Evolutionary conservation across 108 stramenopile genomes (phyloP).

Genomic region (Skeletonema tropicum): DNA sequence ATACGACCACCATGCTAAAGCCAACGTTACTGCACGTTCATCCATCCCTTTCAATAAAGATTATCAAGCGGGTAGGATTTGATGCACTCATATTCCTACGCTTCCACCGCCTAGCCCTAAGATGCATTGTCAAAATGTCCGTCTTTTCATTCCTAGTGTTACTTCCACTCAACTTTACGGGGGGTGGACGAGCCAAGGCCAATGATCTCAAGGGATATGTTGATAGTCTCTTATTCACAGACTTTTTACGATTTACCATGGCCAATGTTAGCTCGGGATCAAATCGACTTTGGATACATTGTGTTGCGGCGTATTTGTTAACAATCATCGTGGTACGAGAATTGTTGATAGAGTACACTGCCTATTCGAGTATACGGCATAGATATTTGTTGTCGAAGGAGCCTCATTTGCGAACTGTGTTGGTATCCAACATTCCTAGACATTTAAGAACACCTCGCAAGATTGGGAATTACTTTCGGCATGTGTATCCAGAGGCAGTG

Average conservation of each 20-base stretch:
- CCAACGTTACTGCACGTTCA: not conserved
- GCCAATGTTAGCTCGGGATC: slow-evolving; percentile 80
- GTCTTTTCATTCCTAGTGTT: slow-evolving; percentile 84
- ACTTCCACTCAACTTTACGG: slow-evolving; percentile 87
- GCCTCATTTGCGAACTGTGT: slow-evolving; percentile 86
- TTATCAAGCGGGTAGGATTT: slow-evolving; percentile 86
- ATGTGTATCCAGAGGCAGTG: slow-evolving; percentile 89
- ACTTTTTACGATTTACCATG: slow-evolving; percentile 89
- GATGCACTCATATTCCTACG: slow-evolving; percentile 87
- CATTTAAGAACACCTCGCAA: slow-evolving; percentile 81
- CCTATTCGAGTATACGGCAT: slow-evolving; percentile 87
- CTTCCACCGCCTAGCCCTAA: slow-evolving; percentile 85
- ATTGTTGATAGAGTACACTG: slow-evolving; percentile 84
- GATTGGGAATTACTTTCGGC: slow-evolving; percentile 79
- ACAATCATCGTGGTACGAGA: slow-evolving; percentile 85
- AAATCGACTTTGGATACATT: slow-evolving; percentile 89
- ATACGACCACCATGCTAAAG: not conserved
- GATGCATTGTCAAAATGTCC: slow-evolving; percentile 91
- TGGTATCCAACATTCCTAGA: slow-evolving; percentile 88
- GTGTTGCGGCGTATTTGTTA: slow-evolving; percentile 84
- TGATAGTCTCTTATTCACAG: slow-evolving; percentile 73
- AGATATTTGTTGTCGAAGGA: slow-evolving; percentile 81
- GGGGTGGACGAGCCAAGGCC: slow-evolving; percentile 78
- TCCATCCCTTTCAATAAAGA: slow-evolving; percentile 20
- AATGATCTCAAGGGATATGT: slow-evolving; percentile 76